phyloP scores from a whole-genome alignment of 2,329 filamentous ascomycete species.

The Paraphaeosphaeria sporulosa region DNA sequence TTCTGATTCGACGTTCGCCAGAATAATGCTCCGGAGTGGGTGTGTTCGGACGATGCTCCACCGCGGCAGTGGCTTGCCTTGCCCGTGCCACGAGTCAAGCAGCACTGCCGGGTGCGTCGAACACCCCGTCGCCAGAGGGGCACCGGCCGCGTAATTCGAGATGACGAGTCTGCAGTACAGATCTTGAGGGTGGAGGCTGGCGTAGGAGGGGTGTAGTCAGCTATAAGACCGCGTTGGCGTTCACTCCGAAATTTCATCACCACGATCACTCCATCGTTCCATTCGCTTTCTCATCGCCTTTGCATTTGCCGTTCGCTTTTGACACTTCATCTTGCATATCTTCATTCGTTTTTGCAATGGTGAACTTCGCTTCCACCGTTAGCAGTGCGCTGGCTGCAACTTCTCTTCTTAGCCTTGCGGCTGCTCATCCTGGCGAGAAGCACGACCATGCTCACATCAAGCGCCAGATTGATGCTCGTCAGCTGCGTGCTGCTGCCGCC shows the following conservation, averaged over 20 bases:
- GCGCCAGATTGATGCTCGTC: slow-evolving; percentile 38
- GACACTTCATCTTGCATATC: background rate
- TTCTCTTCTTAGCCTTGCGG: slow-evolving; percentile 24
- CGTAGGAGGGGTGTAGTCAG: background rate
- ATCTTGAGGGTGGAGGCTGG: slow-evolving; percentile 13
- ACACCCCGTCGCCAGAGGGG: slow-evolving; percentile 10
- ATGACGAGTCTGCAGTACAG: slow-evolving; percentile 15
- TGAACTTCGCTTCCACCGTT: slow-evolving; percentile 29
- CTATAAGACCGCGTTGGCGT: slow-evolving; percentile 9
- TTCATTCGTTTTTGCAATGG: slow-evolving; percentile 22
- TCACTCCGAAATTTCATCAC: background rate
- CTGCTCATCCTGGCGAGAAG: slow-evolving; percentile 45
- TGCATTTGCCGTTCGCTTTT: slow-evolving; percentile 1
- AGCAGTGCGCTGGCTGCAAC: slow-evolving; percentile 26
- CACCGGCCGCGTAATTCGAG: slow-evolving; percentile 20
- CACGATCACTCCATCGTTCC: slow-evolving; percentile 11
- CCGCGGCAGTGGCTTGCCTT: slow-evolving; percentile 1
- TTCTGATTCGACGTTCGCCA: slow-evolving; percentile 5
- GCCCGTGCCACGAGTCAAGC: slow-evolving; percentile 14
- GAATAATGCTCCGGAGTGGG: background rate
- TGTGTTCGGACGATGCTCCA: too few relatives aligned
- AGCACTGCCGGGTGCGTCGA: slow-evolving; percentile 15
- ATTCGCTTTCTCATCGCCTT: slow-evolving; percentile 1
- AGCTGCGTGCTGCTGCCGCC: slow-evolving; percentile 26
- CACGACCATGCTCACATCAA: slow-evolving; percentile 40